Conservation (phyloP, 495 filamentous ascomycete species). For the Penicillium pancosmium region DNA sequence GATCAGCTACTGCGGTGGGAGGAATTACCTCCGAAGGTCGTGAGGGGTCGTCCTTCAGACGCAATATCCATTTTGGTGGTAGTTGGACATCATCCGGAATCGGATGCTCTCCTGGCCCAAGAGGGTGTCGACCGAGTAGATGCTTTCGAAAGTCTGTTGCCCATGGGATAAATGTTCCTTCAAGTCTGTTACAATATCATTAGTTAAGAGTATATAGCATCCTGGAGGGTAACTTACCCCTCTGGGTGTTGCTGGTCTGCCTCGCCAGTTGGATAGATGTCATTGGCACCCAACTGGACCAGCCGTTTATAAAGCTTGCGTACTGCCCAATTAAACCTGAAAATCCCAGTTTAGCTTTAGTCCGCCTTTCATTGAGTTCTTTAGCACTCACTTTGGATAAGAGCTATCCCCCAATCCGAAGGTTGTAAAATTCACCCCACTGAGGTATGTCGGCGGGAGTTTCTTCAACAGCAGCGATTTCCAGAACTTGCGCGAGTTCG, state of each 20-base stretch:
- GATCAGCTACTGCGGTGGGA: constrained; percentile 1
- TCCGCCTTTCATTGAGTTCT: constrained; percentile 8
- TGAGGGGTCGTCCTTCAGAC: constrained; percentile 32
- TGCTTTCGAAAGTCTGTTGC: constrained; percentile 61
- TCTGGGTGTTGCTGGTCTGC: constrained; percentile 92
- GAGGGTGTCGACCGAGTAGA: constrained; percentile 68
- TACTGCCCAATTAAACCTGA: constrained; percentile 89
- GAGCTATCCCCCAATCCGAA: constrained; percentile 96
- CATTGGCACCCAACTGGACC: constrained; percentile 79
- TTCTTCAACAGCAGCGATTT: constrained; percentile 76
- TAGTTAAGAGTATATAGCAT: constrained; percentile 9
- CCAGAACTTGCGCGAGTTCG: constrained; percentile 82
- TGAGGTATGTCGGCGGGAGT: constrained; percentile 70
- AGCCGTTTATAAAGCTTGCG: constrained; percentile 86
- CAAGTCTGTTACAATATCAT: constrained; percentile 54
- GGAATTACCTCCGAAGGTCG: not conserved
- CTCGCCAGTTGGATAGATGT: constrained; percentile 77
- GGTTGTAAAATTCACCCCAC: constrained; percentile 68
- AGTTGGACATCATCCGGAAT: constrained; percentile 78
- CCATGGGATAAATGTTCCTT: constrained; percentile 84
- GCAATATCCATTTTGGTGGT: constrained; percentile 77
- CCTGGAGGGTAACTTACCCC: constrained; percentile 58
- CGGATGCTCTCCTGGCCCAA: constrained; percentile 63
- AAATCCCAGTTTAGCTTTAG: not conserved
- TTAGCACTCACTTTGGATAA: constrained; percentile 69